A percentile compares a stretch with the other conserved stretches of the same genome.
phyloP scores from a whole-genome alignment of 306 rosid genomes.

The Pyrus bretschneideri region DNA sequence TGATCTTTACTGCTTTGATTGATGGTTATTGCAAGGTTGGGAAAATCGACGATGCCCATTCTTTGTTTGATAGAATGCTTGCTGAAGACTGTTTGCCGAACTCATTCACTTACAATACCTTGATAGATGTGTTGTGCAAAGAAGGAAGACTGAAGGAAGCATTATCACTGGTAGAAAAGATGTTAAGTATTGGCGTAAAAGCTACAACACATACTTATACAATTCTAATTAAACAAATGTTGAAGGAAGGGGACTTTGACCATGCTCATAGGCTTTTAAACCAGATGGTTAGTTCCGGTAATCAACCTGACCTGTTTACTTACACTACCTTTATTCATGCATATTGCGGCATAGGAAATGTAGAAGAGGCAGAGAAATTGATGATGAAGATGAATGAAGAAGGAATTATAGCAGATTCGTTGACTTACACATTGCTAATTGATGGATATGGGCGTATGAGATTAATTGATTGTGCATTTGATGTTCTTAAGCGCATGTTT shows the following conservation, averaged over 20 bases:
- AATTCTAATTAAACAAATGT: slow-evolving; percentile 43
- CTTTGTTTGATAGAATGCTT: slow-evolving; percentile 58
- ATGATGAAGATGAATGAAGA: slow-evolving; percentile 48
- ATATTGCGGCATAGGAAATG: slow-evolving; percentile 59
- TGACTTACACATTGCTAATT: slow-evolving; percentile 47
- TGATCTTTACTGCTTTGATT: slow-evolving; percentile 57
- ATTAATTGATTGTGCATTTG: slow-evolving; percentile 55
- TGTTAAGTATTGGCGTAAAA: slow-evolving; percentile 42
- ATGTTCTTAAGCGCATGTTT: slow-evolving; percentile 60
- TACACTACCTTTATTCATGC: slow-evolving; percentile 68
- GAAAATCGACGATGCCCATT: slow-evolving; percentile 41
- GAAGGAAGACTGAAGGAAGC: slow-evolving; percentile 52
- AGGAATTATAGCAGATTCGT: slow-evolving; percentile 54
- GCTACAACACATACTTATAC: slow-evolving; percentile 58
- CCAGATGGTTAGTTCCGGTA: slow-evolving; percentile 51
- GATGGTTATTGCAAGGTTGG: slow-evolving; percentile 74
- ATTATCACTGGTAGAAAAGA: slow-evolving; percentile 39
- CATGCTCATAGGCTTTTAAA: slow-evolving; percentile 35
- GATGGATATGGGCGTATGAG: slow-evolving; percentile 55
- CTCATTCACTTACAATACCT: slow-evolving; percentile 49
- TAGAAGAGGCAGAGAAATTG: slow-evolving; percentile 61
- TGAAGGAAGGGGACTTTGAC: slow-evolving; percentile 52
- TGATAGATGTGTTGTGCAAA: slow-evolving; percentile 71
- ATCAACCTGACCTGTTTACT: slow-evolving; percentile 56
- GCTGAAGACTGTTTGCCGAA: slow-evolving; percentile 57